Evolutionary conservation across 2,329 filamentous ascomycete species (phyloP).

Genomic region (Grosmannia clavigera): DNA sequence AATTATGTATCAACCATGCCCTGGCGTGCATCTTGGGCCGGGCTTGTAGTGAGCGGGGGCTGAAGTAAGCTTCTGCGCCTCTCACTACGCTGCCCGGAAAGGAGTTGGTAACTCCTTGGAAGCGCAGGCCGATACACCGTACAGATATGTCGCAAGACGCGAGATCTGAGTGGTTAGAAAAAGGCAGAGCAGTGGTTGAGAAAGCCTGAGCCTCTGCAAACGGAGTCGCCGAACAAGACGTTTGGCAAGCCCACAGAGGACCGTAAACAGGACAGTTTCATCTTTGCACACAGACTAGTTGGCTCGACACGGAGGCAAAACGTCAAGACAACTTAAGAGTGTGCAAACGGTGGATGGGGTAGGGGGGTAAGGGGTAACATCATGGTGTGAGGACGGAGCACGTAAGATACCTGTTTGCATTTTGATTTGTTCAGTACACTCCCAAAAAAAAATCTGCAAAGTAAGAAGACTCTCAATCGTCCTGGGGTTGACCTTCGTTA

Average conservation of each 20-base stretch:
- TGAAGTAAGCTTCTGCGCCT: neutral
- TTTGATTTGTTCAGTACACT: neutral
- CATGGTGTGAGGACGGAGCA: neutral
- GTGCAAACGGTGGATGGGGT: constrained; percentile 42
- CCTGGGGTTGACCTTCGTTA: constrained; percentile 21
- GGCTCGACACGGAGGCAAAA: constrained; percentile 68
- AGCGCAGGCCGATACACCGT: neutral
- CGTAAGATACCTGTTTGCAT: neutral
- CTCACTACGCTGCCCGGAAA: neutral
- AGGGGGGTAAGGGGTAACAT: neutral
- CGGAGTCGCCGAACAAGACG: constrained; percentile 36
- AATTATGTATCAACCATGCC: constrained; percentile 7
- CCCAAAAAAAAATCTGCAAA: neutral
- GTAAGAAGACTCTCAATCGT: neutral
- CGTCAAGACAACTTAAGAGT: constrained; percentile 93
- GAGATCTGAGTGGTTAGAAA: neutral
- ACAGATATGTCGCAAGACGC: constrained; percentile 7
- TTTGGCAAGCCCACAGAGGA: constrained; percentile 25
- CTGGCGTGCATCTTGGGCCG: constrained; percentile 3
- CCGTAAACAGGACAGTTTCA: constrained; percentile 24
- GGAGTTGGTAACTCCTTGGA: neutral
- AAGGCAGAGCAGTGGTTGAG: constrained; percentile 15
- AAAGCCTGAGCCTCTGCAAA: constrained; percentile 18
- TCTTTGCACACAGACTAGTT: constrained; percentile 98
- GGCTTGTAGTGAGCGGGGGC: neutral